Evolutionary conservation across 257 asterid species (phyloP).

Genomic region (Leptodermis oblonga): DNA sequence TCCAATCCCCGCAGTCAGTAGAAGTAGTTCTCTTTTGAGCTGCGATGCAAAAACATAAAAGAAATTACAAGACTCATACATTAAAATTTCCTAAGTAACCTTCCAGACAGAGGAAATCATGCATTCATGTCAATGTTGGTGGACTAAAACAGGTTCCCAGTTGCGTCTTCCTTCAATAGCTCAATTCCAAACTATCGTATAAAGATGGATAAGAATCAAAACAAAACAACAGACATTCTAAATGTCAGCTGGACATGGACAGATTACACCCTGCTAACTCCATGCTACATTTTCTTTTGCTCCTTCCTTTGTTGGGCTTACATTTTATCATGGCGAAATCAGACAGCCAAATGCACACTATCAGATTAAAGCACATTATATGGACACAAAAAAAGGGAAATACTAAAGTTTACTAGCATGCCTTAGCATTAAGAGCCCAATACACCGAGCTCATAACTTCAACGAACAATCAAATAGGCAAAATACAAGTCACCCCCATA

Average conservation of each 20-base stretch:
- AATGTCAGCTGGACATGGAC: not conserved
- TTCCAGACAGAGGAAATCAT: not conserved
- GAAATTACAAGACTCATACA: not conserved
- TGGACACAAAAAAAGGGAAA: not conserved
- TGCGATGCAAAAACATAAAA: conserved; percentile 32
- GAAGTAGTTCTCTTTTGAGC: conserved; percentile 88
- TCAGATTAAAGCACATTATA: not conserved
- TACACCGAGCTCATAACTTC: not conserved
- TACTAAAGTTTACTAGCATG: not conserved
- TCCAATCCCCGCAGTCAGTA: conserved; percentile 77
- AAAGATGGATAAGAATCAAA: not conserved
- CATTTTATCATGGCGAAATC: not conserved
- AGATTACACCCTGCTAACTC: not conserved
- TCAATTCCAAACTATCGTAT: not conserved
- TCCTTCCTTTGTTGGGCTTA: not conserved
- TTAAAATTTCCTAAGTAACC: not conserved
- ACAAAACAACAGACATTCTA: not conserved
- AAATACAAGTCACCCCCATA: not conserved
- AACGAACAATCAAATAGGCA: not conserved
- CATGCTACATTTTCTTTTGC: not conserved
- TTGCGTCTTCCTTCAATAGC: not conserved
- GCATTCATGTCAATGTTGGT: not conserved
- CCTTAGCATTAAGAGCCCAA: not conserved
- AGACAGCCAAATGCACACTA: not conserved
- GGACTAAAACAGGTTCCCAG: not conserved